Evolutionary conservation across 2,329 filamentous ascomycete genomes (phyloP), one percentile per base, ranked within the genome.

Genomic region (Aulographum hederae): DNA sequence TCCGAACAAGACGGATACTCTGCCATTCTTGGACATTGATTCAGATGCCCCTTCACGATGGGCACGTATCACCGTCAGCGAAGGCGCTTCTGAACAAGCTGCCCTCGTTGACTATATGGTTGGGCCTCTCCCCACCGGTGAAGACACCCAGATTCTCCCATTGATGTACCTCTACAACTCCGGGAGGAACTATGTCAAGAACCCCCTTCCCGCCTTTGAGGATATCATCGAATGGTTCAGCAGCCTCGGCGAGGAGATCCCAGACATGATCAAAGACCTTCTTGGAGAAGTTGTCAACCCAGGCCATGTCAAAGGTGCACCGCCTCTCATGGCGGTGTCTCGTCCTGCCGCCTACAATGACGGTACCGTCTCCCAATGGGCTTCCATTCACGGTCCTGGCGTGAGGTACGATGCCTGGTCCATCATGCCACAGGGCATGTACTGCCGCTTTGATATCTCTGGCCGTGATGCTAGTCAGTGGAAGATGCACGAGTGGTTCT

Each of bases 101-200:
- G 51, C 57, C 18, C 57, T 54, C 4, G 55, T 61, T 34, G 60
- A 65, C 38, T 63, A 58, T 38, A 59, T 61, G 49, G 52, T 65
- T 18, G 61, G 62, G 0, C 61, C 63, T 2, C 48, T 66, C 3
- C 63, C 62, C 2, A 47, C 63, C 3, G 45, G 43, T 5, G 32
- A 40, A 14, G 38, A 49, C 18, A 49, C 43, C 6, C 41, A 31
- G 2, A 45, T 48, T 11, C 31, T 42, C 18, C 46, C 43, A 23
- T 39, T 50, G 12, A 43, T 46, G 15, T 47, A 43, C 15, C 38
- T 48, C 15, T 44, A 46, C 29, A 45, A 46, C 21, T 25, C 21
- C 28, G 57, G 58, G 4, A 54, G 55, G 2, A 49, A 43, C 20
- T 43, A 43, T n/a, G 46, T 43, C 14, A 39, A 37, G 11, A 42